Conservation (phyloP, 202 grass and related monocot species). For the Panicum hallii region DNA sequence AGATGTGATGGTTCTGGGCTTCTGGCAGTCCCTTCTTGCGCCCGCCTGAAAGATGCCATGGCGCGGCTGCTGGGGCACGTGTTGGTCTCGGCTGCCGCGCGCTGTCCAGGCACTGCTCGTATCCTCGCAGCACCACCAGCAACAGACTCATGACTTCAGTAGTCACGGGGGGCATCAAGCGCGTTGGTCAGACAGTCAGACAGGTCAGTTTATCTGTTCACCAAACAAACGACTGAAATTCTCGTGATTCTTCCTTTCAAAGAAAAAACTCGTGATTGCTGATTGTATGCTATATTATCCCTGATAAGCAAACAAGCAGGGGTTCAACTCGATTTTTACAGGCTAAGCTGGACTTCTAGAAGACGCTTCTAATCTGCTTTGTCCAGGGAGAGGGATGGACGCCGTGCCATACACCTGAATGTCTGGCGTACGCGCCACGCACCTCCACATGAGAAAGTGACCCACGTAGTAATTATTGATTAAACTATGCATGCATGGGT, state of each 20-base stretch:
- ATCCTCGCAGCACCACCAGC: neutral
- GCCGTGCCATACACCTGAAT: neutral
- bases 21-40: neutral
- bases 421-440: slow-evolving; percentile 23
- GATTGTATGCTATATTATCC: neutral
- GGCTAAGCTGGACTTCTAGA: neutral
- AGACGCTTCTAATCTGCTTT: neutral
- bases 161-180: neutral
- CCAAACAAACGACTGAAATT: neutral
- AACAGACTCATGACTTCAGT: neutral
- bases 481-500: slow-evolving; percentile 28
- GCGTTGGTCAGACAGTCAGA: neutral
- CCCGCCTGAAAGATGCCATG: neutral
- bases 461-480: slow-evolving; percentile 27
- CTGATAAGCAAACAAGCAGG: neutral
- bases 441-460: slow-evolving; percentile 5
- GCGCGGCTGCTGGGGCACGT: neutral
- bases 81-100: neutral
- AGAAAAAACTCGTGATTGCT: neutral
- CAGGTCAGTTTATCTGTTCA: neutral
- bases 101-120: neutral
- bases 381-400: neutral
- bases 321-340: neutral
- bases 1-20: slow-evolving; percentile 18
- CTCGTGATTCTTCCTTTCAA: neutral